Percentiles rank a stretch among this genome's conserved stretches.
These are phyloP conservation scores for Pythium guiyangense DNA, from an alignment of 352 stramenopile species.

Conservation along the genomic window DNA sequence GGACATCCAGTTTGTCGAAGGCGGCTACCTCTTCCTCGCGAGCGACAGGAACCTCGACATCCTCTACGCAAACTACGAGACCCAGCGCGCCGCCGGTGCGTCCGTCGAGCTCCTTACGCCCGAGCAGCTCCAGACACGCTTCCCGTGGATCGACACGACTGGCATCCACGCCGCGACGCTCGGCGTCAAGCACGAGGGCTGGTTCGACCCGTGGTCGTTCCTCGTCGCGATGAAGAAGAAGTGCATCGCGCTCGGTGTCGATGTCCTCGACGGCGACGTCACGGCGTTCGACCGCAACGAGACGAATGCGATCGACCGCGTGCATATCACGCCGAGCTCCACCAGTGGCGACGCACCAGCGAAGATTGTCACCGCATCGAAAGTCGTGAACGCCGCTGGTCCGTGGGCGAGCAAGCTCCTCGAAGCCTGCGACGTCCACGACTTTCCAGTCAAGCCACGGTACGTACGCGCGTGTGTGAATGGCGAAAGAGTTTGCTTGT, in stretches of 20 bases:
- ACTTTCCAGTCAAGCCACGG: constrained; percentile 73
- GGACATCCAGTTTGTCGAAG: constrained; percentile 76
- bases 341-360: constrained; percentile 16
- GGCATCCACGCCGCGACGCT: constrained; percentile 55
- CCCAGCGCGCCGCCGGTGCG: constrained; percentile 29
- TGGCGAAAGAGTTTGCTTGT: too few species aligned
- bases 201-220: constrained; percentile 85
- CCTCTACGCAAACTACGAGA: constrained; percentile 56
- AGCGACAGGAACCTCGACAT: constrained; percentile 52
- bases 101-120: constrained; percentile 51
- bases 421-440: constrained; percentile 55
- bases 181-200: constrained; percentile 68
- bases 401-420: constrained; percentile 68
- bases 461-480: constrained; percentile 6
- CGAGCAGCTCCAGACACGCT: constrained; percentile 47
- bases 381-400: constrained; percentile 77
- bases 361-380: constrained; percentile 29
- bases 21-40: constrained; percentile 79
- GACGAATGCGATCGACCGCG: constrained; percentile 53
- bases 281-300: constrained; percentile 53
- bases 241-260: constrained; percentile 59
- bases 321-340: constrained; percentile 45
- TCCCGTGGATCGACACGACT: constrained; percentile 73
- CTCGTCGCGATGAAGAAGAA: constrained; percentile 73
- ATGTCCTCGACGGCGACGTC: constrained; percentile 69